A percentile compares a stretch with the other conserved stretches of the same genome.
phyloP scores from a whole-genome alignment of 2,329 filamentous ascomycete genomes.

The Cladosporium halotolerans region DNA sequence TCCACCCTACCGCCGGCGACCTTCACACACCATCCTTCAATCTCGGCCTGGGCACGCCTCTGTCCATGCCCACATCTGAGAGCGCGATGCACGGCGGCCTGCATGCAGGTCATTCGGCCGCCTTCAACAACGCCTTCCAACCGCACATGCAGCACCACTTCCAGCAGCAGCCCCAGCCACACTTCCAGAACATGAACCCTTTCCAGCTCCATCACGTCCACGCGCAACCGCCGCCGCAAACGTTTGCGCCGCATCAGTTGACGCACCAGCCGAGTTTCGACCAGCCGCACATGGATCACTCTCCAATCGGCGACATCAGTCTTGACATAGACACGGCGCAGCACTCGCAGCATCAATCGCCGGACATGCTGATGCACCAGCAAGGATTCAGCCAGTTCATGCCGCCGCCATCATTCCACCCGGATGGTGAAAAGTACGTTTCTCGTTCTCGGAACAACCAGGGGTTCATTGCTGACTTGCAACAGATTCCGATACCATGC shows the following conservation, averaged over 20 bases:
- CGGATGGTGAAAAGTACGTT: slow-evolving; percentile 38
- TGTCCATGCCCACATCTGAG: slow-evolving; percentile 72
- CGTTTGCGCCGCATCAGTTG: slow-evolving; percentile 73
- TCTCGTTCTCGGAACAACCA: slow-evolving; percentile 26
- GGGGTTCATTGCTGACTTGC: slow-evolving; percentile 19
- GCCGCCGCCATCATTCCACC: slow-evolving; percentile 30
- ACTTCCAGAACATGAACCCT: slow-evolving; percentile 60
- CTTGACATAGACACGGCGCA: slow-evolving; percentile 54
- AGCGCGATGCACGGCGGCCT: slow-evolving; percentile 58
- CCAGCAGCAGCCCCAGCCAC: slow-evolving; percentile 37
- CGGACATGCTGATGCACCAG: slow-evolving; percentile 54
- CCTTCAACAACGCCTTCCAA: slow-evolving; percentile 64
- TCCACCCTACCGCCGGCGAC: slow-evolving; percentile 77
- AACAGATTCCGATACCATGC: slow-evolving; percentile 77
- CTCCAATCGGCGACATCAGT: slow-evolving; percentile 54
- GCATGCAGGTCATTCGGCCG: slow-evolving; percentile 51
- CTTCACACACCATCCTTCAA: slow-evolving; percentile 75
- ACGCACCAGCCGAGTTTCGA: slow-evolving; percentile 77
- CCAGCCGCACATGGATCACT: slow-evolving; percentile 54
- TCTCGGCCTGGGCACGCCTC: slow-evolving; percentile 69
- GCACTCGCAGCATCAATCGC: slow-evolving; percentile 56
- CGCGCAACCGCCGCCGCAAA: slow-evolving; percentile 27
- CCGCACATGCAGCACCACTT: slow-evolving; percentile 54
- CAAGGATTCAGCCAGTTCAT: slow-evolving; percentile 45
- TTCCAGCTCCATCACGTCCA: slow-evolving; percentile 53